Base-by-base conservation (phyloP, 495 filamentous ascomycete species). In the Letharia columbiana region DNA sequence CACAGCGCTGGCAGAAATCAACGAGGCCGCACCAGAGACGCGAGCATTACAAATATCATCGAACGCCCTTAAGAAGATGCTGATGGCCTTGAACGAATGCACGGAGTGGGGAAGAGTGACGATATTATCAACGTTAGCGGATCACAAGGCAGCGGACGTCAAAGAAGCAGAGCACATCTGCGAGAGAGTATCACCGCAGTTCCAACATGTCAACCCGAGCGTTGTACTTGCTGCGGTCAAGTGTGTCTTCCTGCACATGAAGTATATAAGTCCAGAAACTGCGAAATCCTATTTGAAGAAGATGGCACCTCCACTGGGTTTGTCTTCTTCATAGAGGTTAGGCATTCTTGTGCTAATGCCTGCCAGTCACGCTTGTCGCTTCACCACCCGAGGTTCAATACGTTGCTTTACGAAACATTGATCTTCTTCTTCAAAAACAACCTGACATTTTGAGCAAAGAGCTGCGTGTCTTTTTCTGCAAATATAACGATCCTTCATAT, bases 161-260 rank as follows among this genome's bases (percentile, higher is more conserved):
- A 96, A 95, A 77, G 94, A 99, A 76, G 90, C 93, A 61, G 94
- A 99, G 76, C 95, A 99, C 74, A 98, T 99, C 60, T 99, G 94
- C 76, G 94, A 99, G 78, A 80, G 94, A 69, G 92, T 98, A 15
- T 84, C 91, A 45, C 94, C 94, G 41, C 94, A 99, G 72, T 99
- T 99, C 75, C 94, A 99, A 76, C 94, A 99, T 70, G 95, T 96
- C 73, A 99, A 99, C 70, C 89, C 94, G 4, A 92, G 92, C 75
- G 94, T 99, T 18, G 94, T 99, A 31, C 76, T 99, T 63, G 92
- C 95, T 7, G 95, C 94, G 31, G 94, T 99, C 70, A 99, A 99
- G 78, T 90, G 89, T 28, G 95, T 99, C 52, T 98, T 99, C 73
- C 84, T 96, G 67, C 94, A 99, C 75, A 98, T 97, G 94, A 89